These are phyloP conservation scores for Petunia hybrid DNA, from an alignment of 305 asterid species.

Conservation along the genomic window DNA sequence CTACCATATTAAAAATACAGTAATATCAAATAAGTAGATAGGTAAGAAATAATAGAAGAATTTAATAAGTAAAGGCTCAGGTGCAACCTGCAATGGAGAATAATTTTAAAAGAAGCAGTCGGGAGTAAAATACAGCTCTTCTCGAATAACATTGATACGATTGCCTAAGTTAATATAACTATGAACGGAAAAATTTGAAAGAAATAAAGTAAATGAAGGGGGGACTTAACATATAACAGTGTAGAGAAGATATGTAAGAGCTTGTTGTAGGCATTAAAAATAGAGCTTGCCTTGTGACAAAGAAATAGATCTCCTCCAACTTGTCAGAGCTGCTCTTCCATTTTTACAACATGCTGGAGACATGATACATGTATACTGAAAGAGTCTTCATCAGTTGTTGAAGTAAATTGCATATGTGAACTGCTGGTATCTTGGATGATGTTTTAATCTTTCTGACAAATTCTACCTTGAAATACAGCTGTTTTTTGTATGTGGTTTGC, in stretches of 20 bases:
- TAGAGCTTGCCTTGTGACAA: conserved; percentile 90
- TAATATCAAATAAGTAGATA: no score
- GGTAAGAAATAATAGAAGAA: no score
- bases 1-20: no score
- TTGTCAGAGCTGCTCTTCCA: conserved; percentile 67
- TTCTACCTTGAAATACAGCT: conserved; percentile 39
- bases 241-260: neutral
- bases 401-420: conserved; percentile 43
- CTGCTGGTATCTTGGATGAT: conserved; percentile 41
- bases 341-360: conserved; percentile 92
- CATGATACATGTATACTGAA: conserved; percentile 95
- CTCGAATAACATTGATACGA: neutral
- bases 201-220: neutral
- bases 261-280: neutral
- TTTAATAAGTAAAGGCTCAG: neutral
- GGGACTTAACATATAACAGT: neutral
- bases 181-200: neutral
- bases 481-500: conserved; percentile 40
- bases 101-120: neutral
- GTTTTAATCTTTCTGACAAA: conserved; percentile 47
- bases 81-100: neutral
- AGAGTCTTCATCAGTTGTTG: conserved; percentile 81
- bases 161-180: neutral
- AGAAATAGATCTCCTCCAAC: conserved; percentile 85
- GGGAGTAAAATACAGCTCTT: neutral